Evolutionary conservation across 2,329 filamentous ascomycete genomes (phyloP).

Genomic region (Colletotrichum sp.): DNA sequence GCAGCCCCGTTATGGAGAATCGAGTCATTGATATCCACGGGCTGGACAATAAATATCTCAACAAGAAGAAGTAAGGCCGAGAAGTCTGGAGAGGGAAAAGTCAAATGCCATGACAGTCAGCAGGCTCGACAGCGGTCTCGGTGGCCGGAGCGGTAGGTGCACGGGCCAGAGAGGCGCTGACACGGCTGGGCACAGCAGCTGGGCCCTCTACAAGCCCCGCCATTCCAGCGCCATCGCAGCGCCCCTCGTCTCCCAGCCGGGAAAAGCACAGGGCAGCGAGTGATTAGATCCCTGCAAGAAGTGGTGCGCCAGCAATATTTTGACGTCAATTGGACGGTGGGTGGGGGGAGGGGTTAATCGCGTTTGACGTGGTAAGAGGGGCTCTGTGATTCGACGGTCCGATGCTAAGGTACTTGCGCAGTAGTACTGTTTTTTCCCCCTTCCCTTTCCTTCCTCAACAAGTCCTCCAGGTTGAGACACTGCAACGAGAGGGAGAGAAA

Average conservation of each 20-base stretch:
- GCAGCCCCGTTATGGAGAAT: background rate
- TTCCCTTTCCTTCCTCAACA: background rate
- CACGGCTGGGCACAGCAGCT: background rate
- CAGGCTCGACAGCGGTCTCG: background rate
- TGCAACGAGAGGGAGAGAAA: background rate
- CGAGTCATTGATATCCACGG: slow-evolving; percentile 10
- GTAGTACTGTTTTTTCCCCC: background rate
- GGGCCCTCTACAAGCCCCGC: background rate
- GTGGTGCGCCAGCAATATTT: slow-evolving; percentile 10
- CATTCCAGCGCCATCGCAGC: background rate
- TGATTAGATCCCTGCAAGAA: background rate
- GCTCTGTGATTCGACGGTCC: background rate
- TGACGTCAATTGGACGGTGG: slow-evolving; percentile 19
- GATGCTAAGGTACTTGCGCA: background rate
- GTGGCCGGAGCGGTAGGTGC: background rate
- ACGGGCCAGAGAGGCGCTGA: background rate
- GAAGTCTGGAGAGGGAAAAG: slow-evolving; percentile 15
- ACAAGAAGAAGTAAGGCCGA: slow-evolving; percentile 14
- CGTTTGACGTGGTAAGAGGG: slow-evolving; percentile 14
- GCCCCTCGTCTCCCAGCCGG: background rate
- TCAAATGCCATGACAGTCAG: slow-evolving; percentile 16
- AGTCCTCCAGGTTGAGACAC: background rate
- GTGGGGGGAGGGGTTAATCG: slow-evolving; percentile 18
- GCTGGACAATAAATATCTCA: slow-evolving; percentile 12
- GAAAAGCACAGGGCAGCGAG: slow-evolving; percentile 2